These are phyloP conservation scores for Phytophthora pinifolia DNA, from an alignment of 352 stramenopile genomes.

Conservation along the genomic window DNA sequence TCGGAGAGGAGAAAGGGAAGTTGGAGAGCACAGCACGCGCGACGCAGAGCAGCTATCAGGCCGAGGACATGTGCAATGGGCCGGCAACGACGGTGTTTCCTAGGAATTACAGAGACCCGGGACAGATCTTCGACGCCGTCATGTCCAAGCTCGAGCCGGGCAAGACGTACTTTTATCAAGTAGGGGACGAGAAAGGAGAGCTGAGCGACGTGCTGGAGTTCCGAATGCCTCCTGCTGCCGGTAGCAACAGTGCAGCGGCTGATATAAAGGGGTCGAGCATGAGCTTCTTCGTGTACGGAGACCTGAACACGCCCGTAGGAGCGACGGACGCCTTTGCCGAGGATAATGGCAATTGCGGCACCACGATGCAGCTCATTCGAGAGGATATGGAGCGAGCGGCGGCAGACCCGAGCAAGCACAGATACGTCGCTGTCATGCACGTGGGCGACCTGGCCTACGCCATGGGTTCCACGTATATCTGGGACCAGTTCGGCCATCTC, in stretches of 20 bases:
- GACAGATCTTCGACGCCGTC: conserved; percentile 45
- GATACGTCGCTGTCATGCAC: conserved; percentile 73
- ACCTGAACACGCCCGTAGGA: conserved; percentile 47
- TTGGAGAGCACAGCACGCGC: conserved; percentile 15
- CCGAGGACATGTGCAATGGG: conserved; percentile 35
- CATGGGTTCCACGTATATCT: conserved; percentile 63
- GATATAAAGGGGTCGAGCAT: conserved; percentile 33
- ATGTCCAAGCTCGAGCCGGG: conserved; percentile 35
- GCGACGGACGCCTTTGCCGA: conserved; percentile 32
- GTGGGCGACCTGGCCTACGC: conserved; percentile 85
- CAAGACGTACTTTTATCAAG: conserved; percentile 40
- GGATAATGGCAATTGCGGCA: conserved; percentile 36
- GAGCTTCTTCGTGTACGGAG: conserved; percentile 76
- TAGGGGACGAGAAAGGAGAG: conserved; percentile 32
- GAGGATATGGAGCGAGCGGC: conserved; percentile 34
- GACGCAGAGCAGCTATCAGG: conserved; percentile 31
- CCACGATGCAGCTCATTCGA: conserved; percentile 37
- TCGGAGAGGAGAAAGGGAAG: conserved; percentile 26
- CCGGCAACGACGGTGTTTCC: conserved; percentile 22
- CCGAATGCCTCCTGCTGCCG: conserved; percentile 25
- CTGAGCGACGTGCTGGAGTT: conserved; percentile 35
- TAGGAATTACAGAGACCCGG: conserved; percentile 32
- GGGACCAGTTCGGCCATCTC: conserved; percentile 84
- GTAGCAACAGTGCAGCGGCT: conserved; percentile 16
- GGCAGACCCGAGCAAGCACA: conserved; percentile 35